phyloP scores from a whole-genome alignment of 2,329 filamentous ascomycete genomes.

The Neocucurbitaria cava region DNA sequence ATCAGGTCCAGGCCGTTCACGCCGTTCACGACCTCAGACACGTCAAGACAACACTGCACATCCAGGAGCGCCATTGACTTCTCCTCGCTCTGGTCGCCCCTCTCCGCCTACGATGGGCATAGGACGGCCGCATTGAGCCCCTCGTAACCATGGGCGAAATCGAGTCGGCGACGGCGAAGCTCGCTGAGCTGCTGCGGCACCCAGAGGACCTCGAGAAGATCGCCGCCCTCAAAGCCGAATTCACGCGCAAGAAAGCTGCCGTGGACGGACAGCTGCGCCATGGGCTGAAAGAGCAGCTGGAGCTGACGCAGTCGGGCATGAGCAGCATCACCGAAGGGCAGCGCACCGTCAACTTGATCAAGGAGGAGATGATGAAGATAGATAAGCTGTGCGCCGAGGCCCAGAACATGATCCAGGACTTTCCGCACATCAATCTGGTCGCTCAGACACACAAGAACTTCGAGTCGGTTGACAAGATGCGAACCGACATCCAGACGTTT shows the following conservation, averaged over 20 bases:
- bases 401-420: constrained; percentile 96
- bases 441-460: constrained; percentile 98
- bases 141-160: constrained; percentile 66
- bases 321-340: constrained; percentile 86
- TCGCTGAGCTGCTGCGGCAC: constrained; percentile 91
- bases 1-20: no score
- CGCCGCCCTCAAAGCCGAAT: constrained; percentile 84
- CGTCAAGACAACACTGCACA: not conserved
- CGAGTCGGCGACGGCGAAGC: constrained; percentile 70
- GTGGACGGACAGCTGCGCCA: constrained; percentile 89
- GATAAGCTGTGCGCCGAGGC: constrained; percentile 97
- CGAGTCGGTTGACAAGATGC: constrained; percentile 91
- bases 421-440: constrained; percentile 88
- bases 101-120: constrained; percentile 23
- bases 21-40: not conserved
- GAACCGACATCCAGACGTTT: constrained; percentile 86
- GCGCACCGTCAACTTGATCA: constrained; percentile 88
- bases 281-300: constrained; percentile 89
- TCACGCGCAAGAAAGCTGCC: constrained; percentile 89
- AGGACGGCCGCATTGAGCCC: constrained; percentile 10
- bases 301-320: constrained; percentile 94
- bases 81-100: constrained; percentile 9
- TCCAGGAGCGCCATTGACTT: not conserved
- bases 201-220: constrained; percentile 99
- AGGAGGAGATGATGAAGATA: constrained; percentile 98